Evolutionary conservation across 2,329 filamentous ascomycete species (phyloP), one percentile per base, ranked within the genome.

Genomic region (Mycogone perniciosa): DNA sequence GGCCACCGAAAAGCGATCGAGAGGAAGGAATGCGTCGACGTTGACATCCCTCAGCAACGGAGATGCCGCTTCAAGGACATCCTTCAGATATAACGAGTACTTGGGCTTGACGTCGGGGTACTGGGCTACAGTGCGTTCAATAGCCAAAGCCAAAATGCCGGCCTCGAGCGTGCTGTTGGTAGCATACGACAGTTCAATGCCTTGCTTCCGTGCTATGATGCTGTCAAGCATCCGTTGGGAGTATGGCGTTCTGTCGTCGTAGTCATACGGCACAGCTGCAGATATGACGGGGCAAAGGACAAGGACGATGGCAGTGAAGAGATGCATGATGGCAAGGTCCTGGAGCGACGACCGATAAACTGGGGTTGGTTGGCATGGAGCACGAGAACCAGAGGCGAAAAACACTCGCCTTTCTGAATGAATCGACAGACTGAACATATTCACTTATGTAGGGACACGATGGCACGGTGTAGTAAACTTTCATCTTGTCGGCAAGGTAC

Each of bases 1-100:
- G 4, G 53, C 57, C 35, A 61, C 48, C 6, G 58, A 57, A 50
- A 61, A 62, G 41, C 59, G 59, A 7, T 61, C 58, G 4, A 61
- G 51, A 7, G 60, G 59, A 7, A 52, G 50, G 4, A 35, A 44
- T 4, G 57, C 57, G 20, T 39, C 51, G n/a, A 47, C 45, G 7
- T 44, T 47, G 8, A 54, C 47, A 50, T 59, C 52, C 20, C 46
- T 44, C 33, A 56, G 47, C 4, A 48, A 42, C 20, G 40, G n/a
- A 4, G 57, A 52, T 8, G 48, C 57, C 5, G 33, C 29, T 7
- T 56, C 53, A 27, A 61, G 52, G 4, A 62, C 53, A 6, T 39
- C 39, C 4, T 39, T 40, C 27, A 61, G 46, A 48, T 56, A 60
- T 0, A 39, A 6, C 0, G 48, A 41, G 35, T 59, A 56, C 7